phyloP scores from a whole-genome alignment of 2,329 filamentous ascomycete genomes.

The Colletotrichum nymphaeae region DNA sequence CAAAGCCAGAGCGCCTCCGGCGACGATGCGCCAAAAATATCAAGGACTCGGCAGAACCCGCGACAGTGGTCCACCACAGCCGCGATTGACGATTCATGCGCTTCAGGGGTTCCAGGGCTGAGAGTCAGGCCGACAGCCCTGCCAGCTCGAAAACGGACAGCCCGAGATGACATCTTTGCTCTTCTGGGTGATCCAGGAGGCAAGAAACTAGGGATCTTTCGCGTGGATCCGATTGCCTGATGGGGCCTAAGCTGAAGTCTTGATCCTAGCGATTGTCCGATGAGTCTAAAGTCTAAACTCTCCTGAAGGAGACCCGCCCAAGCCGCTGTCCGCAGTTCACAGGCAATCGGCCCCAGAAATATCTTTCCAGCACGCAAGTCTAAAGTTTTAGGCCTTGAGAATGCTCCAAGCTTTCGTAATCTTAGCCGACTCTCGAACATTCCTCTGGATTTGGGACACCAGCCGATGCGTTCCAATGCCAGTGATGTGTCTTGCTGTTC shows the following conservation, averaged over 20 bases:
- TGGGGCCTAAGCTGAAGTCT: not conserved
- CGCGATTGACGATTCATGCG: constrained; percentile 24
- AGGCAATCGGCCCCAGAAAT: not conserved
- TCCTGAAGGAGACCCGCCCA: no score
- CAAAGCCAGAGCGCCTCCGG: not conserved
- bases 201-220: not conserved
- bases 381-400: not conserved
- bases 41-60: constrained; percentile 10
- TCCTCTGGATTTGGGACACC: not conserved
- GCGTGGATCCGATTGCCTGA: not conserved
- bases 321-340: not conserved
- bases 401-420: not conserved
- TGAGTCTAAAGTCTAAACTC: not conserved
- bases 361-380: not conserved
- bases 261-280: not conserved
- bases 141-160: not conserved
- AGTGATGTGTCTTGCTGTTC: not conserved
- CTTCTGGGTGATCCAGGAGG: not conserved
- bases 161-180: constrained; percentile 7
- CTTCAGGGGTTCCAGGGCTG: constrained; percentile 1
- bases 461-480: not conserved
- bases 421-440: not conserved
- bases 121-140: not conserved
- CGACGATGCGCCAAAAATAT: not conserved
- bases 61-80: not conserved